These are phyloP conservation scores for Cicer pinnatifidum DNA, from an alignment of 306 rosid species.

Conservation along the genomic window DNA sequence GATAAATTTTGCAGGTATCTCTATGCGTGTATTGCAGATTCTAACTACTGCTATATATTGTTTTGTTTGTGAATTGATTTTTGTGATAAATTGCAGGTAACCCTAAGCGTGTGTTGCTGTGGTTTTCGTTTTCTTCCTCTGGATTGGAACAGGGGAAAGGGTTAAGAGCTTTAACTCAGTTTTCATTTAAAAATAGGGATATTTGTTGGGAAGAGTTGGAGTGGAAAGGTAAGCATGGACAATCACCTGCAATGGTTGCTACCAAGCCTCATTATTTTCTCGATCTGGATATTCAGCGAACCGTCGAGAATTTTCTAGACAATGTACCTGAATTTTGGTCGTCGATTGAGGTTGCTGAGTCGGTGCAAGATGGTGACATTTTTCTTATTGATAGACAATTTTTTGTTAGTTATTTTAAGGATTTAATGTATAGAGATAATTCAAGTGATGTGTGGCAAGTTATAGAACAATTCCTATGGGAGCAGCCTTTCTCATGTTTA, in stretches of 20 bases:
- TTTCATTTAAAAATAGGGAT: constrained; percentile 82
- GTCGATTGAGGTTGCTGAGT: constrained; percentile 75
- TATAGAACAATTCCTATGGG: constrained; percentile 60
- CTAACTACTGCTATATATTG: not conserved
- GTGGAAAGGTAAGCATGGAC: constrained; percentile 99
- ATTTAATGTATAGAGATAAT: constrained; percentile 73
- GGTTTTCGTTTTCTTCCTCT: constrained; percentile 70
- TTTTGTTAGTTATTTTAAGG: constrained; percentile 65
- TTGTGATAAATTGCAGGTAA: constrained; percentile 58
- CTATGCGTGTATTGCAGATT: not conserved
- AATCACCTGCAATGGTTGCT: constrained; percentile 94
- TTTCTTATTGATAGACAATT: constrained; percentile 65
- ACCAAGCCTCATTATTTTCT: constrained; percentile 95
- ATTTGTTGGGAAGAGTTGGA: constrained; percentile 96
- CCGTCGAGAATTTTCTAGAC: constrained; percentile 75
- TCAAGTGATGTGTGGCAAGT: constrained; percentile 70
- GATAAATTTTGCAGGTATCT: not conserved
- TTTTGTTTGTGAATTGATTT: not conserved
- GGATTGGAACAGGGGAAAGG: constrained; percentile 78
- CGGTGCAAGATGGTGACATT: constrained; percentile 85
- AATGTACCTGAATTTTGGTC: constrained; percentile 95
- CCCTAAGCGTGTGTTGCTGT: constrained; percentile 63
- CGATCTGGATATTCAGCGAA: constrained; percentile 73
- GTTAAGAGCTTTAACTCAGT: constrained; percentile 75
- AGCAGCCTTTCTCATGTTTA: constrained; percentile 72